Conservation (phyloP, 192 early-diverging fungal genomes). For the Helicostylum pulchrum region DNA sequence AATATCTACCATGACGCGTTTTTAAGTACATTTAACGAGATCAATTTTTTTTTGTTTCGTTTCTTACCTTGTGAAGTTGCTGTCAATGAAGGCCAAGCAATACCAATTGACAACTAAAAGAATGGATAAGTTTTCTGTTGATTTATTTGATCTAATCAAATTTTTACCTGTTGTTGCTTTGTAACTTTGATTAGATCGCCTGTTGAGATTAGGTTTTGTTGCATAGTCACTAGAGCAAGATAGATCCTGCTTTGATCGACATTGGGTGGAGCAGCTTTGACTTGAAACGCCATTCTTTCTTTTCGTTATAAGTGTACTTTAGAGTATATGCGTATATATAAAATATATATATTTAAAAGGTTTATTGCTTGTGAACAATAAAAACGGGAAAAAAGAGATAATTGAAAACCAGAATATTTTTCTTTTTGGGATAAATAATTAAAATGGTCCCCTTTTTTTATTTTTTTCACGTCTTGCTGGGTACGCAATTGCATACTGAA, state of each 20-base stretch:
- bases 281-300: constrained; percentile 14
- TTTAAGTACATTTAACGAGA: background rate
- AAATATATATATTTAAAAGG: too few species aligned
- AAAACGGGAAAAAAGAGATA: too few species aligned
- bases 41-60: background rate
- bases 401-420: too few species aligned
- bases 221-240: constrained; percentile 13
- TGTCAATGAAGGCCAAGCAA: constrained; percentile 57
- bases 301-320: background rate
- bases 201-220: constrained; percentile 7
- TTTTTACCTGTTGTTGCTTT: background rate
- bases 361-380: too few species aligned
- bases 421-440: too few species aligned
- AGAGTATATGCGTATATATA: too few species aligned
- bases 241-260: constrained; percentile 8
- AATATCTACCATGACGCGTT: constrained; percentile 37
- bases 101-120: constrained; percentile 37
- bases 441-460: too few species aligned
- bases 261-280: constrained; percentile 10
- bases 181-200: constrained; percentile 17
- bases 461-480: too few species aligned
- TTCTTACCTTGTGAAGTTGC: constrained; percentile 39
- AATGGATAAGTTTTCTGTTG: background rate
- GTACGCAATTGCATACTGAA: too few species aligned
- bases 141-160: background rate